Conservation (phyloP, 257 asterid genomes). For the Nicotiana attenuata region DNA sequence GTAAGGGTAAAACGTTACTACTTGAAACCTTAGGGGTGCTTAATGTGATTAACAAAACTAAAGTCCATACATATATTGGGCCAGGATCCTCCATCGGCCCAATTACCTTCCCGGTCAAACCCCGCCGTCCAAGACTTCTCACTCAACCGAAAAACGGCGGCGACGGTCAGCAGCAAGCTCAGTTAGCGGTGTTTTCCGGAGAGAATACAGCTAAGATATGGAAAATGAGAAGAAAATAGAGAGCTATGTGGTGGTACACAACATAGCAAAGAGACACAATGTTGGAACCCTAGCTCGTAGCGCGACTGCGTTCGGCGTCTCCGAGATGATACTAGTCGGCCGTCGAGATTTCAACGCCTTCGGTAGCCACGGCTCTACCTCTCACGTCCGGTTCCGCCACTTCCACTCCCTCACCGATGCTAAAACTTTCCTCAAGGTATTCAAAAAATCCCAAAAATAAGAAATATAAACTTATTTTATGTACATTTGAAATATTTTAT, state of each 20-base stretch:
- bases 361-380: slow-evolving; percentile 94
- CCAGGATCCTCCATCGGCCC: neutral
- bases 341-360: slow-evolving; percentile 92
- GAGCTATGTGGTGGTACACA: slow-evolving; percentile 85
- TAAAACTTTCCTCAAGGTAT: slow-evolving; percentile 66
- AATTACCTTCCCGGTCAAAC: neutral
- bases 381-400: slow-evolving; percentile 78
- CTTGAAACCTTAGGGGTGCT: neutral
- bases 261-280: slow-evolving; percentile 97
- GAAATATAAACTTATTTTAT: neutral
- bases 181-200: neutral
- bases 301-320: slow-evolving; percentile 94
- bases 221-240: slow-evolving; percentile 36
- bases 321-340: slow-evolving; percentile 82
- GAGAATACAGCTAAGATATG: slow-evolving; percentile 22
- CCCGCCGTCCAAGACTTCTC: neutral
- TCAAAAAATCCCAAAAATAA: neutral
- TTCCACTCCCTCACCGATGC: slow-evolving; percentile 79
- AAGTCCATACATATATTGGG: neutral
- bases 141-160: neutral
- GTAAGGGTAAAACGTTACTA: neutral
- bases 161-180: neutral
- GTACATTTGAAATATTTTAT: neutral
- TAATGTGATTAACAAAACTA: neutral
- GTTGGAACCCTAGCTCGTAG: slow-evolving; percentile 97